Base-by-base conservation (phyloP, 805 yeast species). In the Candida nanaspora region DNA sequence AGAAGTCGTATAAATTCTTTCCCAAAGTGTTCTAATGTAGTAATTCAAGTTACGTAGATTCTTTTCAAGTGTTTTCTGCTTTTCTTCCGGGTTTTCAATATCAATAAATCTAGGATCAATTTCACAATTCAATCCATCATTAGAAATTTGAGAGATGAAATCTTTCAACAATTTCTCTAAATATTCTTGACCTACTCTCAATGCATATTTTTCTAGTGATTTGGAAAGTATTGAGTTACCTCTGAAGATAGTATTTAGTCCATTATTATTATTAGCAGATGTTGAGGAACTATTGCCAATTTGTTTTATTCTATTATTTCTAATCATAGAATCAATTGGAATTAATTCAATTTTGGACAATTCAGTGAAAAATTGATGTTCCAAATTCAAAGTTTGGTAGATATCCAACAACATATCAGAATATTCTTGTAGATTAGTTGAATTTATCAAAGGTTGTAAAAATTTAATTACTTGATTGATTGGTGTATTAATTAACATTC, bases 151-250 rank as follows among this genome's bases (percentile, higher is more conserved):
- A 16, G 71, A 64, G 10, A 88, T 74, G 46, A 86, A 76, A n/a
- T 70, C 70, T 0, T 93, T 88, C 41, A 91, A 70, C 3, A 85
- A 77, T 47, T 74, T 74, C 42, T 82, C 83, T 27, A 93, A 57
- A 53, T 86, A 86, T 44, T 82, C 88, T 44, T 76, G 82, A 1
- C 98, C 98, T 16, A 82, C 69, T 51, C 91, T 66, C 32, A 82
- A 69, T 55, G 84, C 80, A 54, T 79, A 87, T 44, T 75, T 70
- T 52, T 91, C 98, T 41, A 89, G 57, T 0, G 95, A 72, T 55
- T 86, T 86, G 0, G 96, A 81, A 45, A 93, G 68, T 4, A 91
- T 69, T 1, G 95, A 80, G 42, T 86, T 84, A 0, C 96, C 96
- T 49, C 98, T 70, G 53, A 91, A 91, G 14, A 86, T 56, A 0